A percentile compares a stretch with the other conserved stretches of the same genome.
Conservation (phyloP, 2,329 filamentous ascomycete species). For the Gremmenia infestans region DNA sequence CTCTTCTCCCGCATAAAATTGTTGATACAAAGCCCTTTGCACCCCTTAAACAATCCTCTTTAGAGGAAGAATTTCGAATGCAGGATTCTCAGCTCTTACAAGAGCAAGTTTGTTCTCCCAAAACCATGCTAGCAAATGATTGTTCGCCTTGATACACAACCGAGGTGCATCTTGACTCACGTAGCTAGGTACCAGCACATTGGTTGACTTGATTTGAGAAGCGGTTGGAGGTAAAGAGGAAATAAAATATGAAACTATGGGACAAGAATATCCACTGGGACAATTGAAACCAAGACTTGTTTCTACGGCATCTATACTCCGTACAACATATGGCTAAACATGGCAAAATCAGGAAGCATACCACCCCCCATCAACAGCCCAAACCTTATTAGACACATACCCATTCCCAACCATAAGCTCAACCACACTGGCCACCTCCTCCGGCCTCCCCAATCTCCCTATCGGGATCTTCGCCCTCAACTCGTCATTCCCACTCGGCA, state of each 20-base stretch:
- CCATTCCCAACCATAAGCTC: slow-evolving; percentile 42
- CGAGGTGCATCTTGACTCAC: background rate
- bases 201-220: background rate
- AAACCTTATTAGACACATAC: slow-evolving; percentile 43
- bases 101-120: slow-evolving; percentile 10
- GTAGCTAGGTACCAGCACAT: background rate
- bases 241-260: no score
- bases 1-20: slow-evolving; percentile 2
- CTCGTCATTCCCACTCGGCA: slow-evolving; percentile 32
- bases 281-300: no score
- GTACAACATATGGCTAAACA: no score
- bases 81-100: slow-evolving; percentile 4
- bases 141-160: slow-evolving; percentile 1
- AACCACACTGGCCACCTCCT: slow-evolving; percentile 43
- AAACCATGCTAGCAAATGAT: slow-evolving; percentile 6
- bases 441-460: slow-evolving; percentile 40
- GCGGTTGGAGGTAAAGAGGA: no score
- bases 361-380: slow-evolving; percentile 37
- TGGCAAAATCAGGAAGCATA: background rate
- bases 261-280: no score
- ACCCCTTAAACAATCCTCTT: background rate
- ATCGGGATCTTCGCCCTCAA: slow-evolving; percentile 36
- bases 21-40: slow-evolving; percentile 1
- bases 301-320: no score
- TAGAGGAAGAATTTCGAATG: slow-evolving; percentile 8